Evolutionary conservation across 2,329 filamentous ascomycete species (phyloP).

Genomic region (Nemania diffusa): DNA sequence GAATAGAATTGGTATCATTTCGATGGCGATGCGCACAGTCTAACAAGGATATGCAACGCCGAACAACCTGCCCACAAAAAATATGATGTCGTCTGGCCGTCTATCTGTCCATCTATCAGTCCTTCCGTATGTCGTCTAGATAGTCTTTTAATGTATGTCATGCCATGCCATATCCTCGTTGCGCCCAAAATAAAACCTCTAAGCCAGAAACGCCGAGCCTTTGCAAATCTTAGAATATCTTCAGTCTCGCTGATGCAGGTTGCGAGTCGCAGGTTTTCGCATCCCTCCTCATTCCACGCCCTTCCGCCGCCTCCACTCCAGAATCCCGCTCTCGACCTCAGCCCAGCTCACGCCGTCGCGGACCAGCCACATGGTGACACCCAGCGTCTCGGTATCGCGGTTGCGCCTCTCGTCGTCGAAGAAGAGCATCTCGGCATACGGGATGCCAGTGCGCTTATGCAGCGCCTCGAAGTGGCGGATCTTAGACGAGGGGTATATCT

Average conservation of each 20-base stretch:
- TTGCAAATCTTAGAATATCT: neutral
- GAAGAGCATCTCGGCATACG: constrained; percentile 89
- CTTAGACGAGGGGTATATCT: constrained; percentile 83
- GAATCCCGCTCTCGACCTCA: constrained; percentile 83
- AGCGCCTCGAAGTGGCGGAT: constrained; percentile 84
- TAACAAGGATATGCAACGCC: constrained; percentile 14
- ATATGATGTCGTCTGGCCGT: constrained; percentile 17
- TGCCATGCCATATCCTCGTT: constrained; percentile 4
- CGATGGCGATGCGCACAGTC: constrained; percentile 2
- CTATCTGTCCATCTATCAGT: constrained; percentile 1
- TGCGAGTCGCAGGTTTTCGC: neutral
- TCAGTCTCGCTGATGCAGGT: neutral
- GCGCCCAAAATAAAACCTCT: neutral
- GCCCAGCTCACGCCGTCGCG: constrained; percentile 79
- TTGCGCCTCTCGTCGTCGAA: constrained; percentile 95
- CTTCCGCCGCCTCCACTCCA: constrained; percentile 81
- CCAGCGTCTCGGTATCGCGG: constrained; percentile 79
- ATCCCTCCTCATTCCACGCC: constrained; percentile 44
- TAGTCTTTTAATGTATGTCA: neutral
- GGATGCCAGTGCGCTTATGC: constrained; percentile 74
- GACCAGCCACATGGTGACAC: constrained; percentile 86
- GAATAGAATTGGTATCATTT: constrained; percentile 28
- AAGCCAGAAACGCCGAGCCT: constrained; percentile 23
- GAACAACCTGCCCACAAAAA: constrained; percentile 12
- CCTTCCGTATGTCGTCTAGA: neutral